Conservation (phyloP, 108 stramenopile species). For the Nitzschia palea region DNA sequence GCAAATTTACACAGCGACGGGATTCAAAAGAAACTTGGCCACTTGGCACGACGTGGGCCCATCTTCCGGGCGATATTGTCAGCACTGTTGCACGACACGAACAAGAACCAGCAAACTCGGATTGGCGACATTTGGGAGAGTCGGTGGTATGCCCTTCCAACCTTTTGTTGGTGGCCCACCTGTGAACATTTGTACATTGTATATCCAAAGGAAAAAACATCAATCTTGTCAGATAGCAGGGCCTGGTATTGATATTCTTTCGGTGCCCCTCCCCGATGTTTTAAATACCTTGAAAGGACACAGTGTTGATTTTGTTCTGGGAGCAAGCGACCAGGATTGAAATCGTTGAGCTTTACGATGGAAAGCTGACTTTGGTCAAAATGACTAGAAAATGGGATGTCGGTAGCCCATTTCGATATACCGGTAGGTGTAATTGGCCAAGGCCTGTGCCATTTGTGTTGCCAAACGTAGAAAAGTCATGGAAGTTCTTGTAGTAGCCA, state of each 20-base stretch:
- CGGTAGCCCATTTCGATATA: slow-evolving; percentile 6
- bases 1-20: too few relatives aligned
- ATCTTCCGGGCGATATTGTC: slow-evolving; percentile 10
- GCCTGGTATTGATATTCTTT: slow-evolving; percentile 22
- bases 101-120: not conserved
- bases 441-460: not conserved
- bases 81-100: slow-evolving; percentile 11
- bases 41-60: slow-evolving; percentile 4
- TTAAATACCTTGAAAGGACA: slow-evolving; percentile 17
- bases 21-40: slow-evolving; percentile 1
- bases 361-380: not conserved
- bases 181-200: slow-evolving; percentile 15
- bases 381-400: slow-evolving; percentile 14
- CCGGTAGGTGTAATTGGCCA: slow-evolving; percentile 4
- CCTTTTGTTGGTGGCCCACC: slow-evolving; percentile 10
- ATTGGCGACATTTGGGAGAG: not conserved
- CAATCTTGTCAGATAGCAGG: slow-evolving; percentile 30
- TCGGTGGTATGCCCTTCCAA: not conserved
- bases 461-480: slow-evolving; percentile 3
- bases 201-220: slow-evolving; percentile 26
- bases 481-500: not conserved
- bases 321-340: slow-evolving; percentile 19
- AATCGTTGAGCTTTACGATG: slow-evolving; percentile 22
- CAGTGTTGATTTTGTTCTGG: not conserved
- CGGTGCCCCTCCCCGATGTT: slow-evolving; percentile 21